Evolutionary conservation across 2,329 filamentous ascomycete genomes (phyloP), one percentile per base, ranked within the genome.

Genomic region (Pseudodiploospora longispora): DNA sequence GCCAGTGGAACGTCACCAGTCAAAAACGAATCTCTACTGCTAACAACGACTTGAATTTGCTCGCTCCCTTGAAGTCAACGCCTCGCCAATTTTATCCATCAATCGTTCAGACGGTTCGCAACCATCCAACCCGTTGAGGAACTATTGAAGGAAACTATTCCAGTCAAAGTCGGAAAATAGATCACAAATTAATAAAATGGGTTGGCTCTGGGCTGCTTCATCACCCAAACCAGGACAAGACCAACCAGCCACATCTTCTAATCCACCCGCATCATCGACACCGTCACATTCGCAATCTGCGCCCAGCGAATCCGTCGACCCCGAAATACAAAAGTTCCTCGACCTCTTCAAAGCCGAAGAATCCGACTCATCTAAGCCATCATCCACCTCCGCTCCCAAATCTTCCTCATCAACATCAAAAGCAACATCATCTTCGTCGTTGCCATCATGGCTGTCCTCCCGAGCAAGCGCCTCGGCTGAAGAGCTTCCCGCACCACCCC

Each of bases 131-230:
- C 19, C 19, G 19, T 19, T 19, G 19, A 19, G 19, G 3, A 19
- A 19, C 19, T 19, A 19, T 19, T 19, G 19, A 19, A 19, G 19
- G 19, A 19, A 19, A 19, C 19, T 19, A 19, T 19, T 19, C 19
- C 19, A 19, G 19, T 19, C 19, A 19, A 19, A 19, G 19, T 19
- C 19, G 19, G 19, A 19, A 19, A 19, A 19, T 19, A 45, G 19
- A 31, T 39, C n/a, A 31, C 40, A 30, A 38, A 32, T 12, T 30
- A 35, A 50, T 54, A 65, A 44, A 50, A 83, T 83, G 79, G 78
- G 77, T 52, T 83, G 79, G 79, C 66, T 80, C 49, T 82, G 77
- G 76, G 67, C 73, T 47, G 67, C 65, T 5, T 50, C 62, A n/a
- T 55, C 64, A 10, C 48, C 66, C 10, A 59, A 61, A 52, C 49